Base-by-base conservation (phyloP, 2,329 filamentous ascomycete genomes). In the Monosporascus ibericus region DNA sequence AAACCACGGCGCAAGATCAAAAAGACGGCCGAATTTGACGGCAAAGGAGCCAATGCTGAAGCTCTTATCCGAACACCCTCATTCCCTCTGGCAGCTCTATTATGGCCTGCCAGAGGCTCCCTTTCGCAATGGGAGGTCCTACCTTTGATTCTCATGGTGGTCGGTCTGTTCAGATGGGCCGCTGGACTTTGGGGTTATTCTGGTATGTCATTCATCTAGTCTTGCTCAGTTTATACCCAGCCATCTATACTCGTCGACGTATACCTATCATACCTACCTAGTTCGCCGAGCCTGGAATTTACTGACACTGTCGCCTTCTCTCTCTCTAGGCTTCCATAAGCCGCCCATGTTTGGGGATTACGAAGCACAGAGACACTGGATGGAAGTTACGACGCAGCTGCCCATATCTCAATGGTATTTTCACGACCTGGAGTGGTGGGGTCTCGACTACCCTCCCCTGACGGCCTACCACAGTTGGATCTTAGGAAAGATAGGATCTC, bases 401-500 rank as follows among this genome's bases (percentile, higher is more conserved):
- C 94, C 94, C 15, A 79, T 95, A 38, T 94, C 90, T 11, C 88
- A 94, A 69, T 99, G 95, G 94, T 99, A 99, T 71, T 96, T 95
- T 66, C 90, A 99, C 69, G 92, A 99, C 68, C 76, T 97, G 44
- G 80, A 92, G 65, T 99, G 92, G 86, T 99, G 94, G 94, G 95
- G 95, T 1, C 79, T 99, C 60, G 94, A 99, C 72, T 99, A 99
- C 69, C 94, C 94, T 52, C 94, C 94, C 49, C 80, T 99, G 72
- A 99, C 94, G 50, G 95, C 94, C 49, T 99, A 99, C 72, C 94
- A 99, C 71, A 96, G 92, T 75, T 97, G 92, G 92, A 66, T 94
- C n/a, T 75, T 95, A 55, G 94, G 94, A 57, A 88, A 87, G 71
- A 81, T 96, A 76, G 94, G 94, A 48, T 79, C 83, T 49, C 69